Evolutionary conservation across 2,329 filamentous ascomycete species (phyloP).

Genomic region (Pezicula rhizophila): DNA sequence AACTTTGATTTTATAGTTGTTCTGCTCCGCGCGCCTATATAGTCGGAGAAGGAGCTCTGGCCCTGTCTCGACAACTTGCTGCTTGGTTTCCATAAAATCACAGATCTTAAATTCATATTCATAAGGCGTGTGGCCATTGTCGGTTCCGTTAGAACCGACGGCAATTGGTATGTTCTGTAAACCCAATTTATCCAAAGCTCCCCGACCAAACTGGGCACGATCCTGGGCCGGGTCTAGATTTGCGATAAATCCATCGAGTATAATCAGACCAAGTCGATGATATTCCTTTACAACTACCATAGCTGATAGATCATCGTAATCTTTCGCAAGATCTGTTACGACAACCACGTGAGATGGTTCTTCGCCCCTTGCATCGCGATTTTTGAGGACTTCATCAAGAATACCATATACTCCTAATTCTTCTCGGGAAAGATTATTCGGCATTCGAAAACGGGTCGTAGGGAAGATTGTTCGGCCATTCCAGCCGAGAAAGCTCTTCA

Average conservation of each 20-base stretch:
- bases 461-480: not conserved
- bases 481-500: not conserved
- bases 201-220: slow-evolving; percentile 18
- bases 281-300: slow-evolving; percentile 23
- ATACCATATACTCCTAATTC: slow-evolving; percentile 13
- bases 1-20: slow-evolving; percentile 16
- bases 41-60: slow-evolving; percentile 3
- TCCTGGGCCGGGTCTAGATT: slow-evolving; percentile 17
- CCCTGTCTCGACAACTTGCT: slow-evolving; percentile 6
- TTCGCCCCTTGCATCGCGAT: not conserved
- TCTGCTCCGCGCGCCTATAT: slow-evolving; percentile 9
- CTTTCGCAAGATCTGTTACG: slow-evolving; percentile 25
- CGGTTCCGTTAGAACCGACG: slow-evolving; percentile 11
- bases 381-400: slow-evolving; percentile 8
- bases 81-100: slow-evolving; percentile 14
- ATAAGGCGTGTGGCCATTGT: slow-evolving; percentile 6
- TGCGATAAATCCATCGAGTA: slow-evolving; percentile 21
- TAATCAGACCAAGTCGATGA: slow-evolving; percentile 19
- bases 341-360: slow-evolving; percentile 15
- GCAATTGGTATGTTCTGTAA: slow-evolving; percentile 16
- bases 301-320: slow-evolving; percentile 24
- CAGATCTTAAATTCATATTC: slow-evolving; percentile 17
- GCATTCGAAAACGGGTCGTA: slow-evolving; percentile 3
- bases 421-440: slow-evolving; percentile 10
- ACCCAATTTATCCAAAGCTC: slow-evolving; percentile 17